Percentiles rank a stretch among this genome's conserved stretches.
Evolutionary conservation across 129 eudicot genomes (phyloP).

Genomic region (Helichrysum umbraculigerum): DNA sequence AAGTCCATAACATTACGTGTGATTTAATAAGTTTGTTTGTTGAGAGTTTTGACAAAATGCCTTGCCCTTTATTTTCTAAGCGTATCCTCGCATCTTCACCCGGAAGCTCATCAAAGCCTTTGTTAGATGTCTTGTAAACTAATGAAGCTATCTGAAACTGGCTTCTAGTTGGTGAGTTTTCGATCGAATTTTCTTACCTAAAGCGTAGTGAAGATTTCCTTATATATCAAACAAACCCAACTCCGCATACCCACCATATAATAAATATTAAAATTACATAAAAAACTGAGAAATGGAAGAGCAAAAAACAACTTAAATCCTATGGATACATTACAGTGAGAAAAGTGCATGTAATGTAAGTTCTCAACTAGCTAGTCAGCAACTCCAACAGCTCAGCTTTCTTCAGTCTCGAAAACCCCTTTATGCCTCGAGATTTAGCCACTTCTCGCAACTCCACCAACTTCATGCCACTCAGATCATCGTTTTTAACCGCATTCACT

Average conservation of each 20-base stretch:
- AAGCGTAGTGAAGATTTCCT: not conserved
- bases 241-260: constrained; percentile 2
- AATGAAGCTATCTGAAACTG: no score
- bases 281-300: constrained; percentile 6
- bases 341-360: not conserved
- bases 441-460: constrained; percentile 68
- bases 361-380: constrained; percentile 48
- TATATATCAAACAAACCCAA: constrained; percentile 11
- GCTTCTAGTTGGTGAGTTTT: not conserved
- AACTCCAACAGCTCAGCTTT: constrained; percentile 65
- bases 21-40: no score
- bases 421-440: constrained; percentile 86
- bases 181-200: not conserved
- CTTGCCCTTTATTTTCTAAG: no score
- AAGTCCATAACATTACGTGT: no score
- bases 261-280: constrained; percentile 8
- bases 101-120: no score
- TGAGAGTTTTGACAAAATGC: no score
- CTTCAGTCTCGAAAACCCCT: constrained; percentile 81
- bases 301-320: constrained; percentile 29
- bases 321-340: not conserved
- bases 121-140: no score
- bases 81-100: no score
- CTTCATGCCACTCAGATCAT: constrained; percentile 63
- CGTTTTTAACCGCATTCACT: constrained; percentile 4